These are phyloP conservation scores for Austroboletus eburneus DNA, from an alignment of 768 basidiomycete species.

Conservation along the genomic window DNA sequence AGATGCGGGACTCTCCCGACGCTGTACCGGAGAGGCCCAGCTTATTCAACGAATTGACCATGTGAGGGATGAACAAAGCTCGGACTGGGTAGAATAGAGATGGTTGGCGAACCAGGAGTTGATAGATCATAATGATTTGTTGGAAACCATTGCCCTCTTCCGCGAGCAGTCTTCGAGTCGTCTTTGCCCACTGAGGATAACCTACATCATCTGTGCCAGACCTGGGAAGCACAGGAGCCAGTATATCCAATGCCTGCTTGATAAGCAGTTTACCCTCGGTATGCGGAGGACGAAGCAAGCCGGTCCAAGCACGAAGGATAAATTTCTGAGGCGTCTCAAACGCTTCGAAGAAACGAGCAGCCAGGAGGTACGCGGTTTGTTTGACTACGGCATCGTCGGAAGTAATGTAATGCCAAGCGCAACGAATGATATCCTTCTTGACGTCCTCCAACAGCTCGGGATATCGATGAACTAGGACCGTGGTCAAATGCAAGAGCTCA, in stretches of 20 bases:
- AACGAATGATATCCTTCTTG: conserved; percentile 90
- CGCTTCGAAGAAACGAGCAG: conserved; percentile 86
- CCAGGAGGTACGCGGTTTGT: conserved; percentile 86
- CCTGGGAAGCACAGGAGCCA: conserved; percentile 77
- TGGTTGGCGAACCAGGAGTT: conserved; percentile 87
- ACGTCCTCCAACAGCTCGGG: conserved; percentile 73
- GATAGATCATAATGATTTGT: conserved; percentile 79
- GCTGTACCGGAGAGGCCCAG: conserved; percentile 75
- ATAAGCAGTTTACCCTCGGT: conserved; percentile 74
- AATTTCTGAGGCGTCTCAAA: conserved; percentile 91
- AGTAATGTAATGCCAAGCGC: conserved; percentile 85
- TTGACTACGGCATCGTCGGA: conserved; percentile 89
- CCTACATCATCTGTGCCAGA: conserved; percentile 54
- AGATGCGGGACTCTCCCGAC: conserved; percentile 72
- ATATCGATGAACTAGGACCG: conserved; percentile 82
- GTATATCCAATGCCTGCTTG: conserved; percentile 80
- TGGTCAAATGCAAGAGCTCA: conserved; percentile 87
- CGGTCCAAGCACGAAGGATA: conserved; percentile 85
- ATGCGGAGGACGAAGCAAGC: conserved; percentile 75
- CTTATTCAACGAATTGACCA: conserved; percentile 85
- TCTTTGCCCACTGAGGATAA: conserved; percentile 78
- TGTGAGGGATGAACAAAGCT: conserved; percentile 87
- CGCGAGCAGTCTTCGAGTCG: conserved; percentile 76
- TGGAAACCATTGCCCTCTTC: conserved; percentile 77
- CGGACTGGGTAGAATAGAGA: conserved; percentile 91